Evolutionary conservation across 2,329 filamentous ascomycete genomes (phyloP), one percentile per base, ranked within the genome.

Genomic region (Penicillium sp.): DNA sequence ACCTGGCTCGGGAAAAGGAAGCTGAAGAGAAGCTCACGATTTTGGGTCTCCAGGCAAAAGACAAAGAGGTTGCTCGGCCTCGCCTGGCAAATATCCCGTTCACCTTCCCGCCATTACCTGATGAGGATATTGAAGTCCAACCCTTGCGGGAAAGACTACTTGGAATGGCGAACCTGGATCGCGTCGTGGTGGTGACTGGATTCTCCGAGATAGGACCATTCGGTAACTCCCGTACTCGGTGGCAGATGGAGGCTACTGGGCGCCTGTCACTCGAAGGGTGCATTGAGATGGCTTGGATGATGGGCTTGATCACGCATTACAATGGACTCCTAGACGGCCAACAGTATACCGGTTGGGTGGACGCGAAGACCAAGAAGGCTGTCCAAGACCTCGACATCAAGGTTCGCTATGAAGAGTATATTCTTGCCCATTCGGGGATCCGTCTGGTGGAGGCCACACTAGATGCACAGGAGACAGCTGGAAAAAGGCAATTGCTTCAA

Each of bases 251-350:
- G 75, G 92, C 93, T 1, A 87, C 91, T 65, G 94, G 94, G 70
- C 84, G 96, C 70, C 97, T 97, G 79, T 97, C 93, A 7, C 85
- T 97, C 14, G 94, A 97, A 76, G 93, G 93, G 22, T 97, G 93
- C 70, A 88, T 97, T 56, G 93, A 97, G 78, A 97, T 97, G 93
- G 92, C 93, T 34, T 97, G 93, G 93, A 90, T 97, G 76, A 97
- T 97, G 92, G 93, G 93, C 69, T 85, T 97, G 55, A 97, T 97
- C 81, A 96, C 92, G 82, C 96, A 97, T 76, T 90, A 96, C 81
- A 97, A 97, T 66, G 93, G 93, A 11, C 86, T 87, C 35, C 85
- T 97, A 73, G 97, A 97, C 80, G 93, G 93, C 73, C 89, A 95
- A 79, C 89, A 89, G 61, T 97, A 97, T 78, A 90, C 92, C 63